Evolutionary conservation across 2,329 filamentous ascomycete genomes (phyloP).

Genomic region (Claviceps monticola): DNA sequence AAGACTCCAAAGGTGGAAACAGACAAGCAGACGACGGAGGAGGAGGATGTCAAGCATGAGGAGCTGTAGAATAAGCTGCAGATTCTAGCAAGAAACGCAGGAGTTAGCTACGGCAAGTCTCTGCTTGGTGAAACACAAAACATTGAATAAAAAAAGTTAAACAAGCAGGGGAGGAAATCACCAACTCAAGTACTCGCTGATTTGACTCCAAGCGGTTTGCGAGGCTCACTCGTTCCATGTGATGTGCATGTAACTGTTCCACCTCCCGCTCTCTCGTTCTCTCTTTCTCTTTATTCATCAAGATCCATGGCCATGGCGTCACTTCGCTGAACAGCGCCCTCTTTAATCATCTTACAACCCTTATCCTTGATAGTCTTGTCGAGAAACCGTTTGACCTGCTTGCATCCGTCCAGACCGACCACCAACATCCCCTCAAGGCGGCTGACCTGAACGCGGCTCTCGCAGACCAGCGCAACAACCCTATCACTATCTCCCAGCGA

Average conservation of each 20-base stretch:
- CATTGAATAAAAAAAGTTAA: not conserved
- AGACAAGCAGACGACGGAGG: conserved; percentile 10
- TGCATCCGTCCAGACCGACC: conserved; percentile 83
- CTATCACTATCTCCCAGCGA: conserved; percentile 63
- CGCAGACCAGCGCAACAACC: conserved; percentile 69
- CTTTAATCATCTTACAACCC: conserved; percentile 48
- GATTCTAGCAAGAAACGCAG: not conserved
- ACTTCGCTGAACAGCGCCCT: conserved; percentile 36
- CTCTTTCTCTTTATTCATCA: conserved; percentile 16
- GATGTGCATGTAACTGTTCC: not conserved
- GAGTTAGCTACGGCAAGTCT: not conserved
- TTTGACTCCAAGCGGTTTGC: not conserved
- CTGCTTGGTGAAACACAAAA: not conserved
- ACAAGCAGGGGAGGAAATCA: not conserved
- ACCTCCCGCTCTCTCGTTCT: not conserved
- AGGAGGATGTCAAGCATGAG: conserved; percentile 26
- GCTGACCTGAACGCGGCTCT: conserved; percentile 71
- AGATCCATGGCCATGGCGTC: conserved; percentile 37
- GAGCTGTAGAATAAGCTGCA: conserved; percentile 28
- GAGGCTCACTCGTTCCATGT: not conserved
- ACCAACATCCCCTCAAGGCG: conserved; percentile 86
- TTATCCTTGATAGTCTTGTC: conserved; percentile 66
- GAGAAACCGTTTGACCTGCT: conserved; percentile 66
- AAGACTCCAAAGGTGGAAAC: conserved; percentile 7
- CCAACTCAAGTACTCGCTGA: not conserved